A percentile compares a stretch with the other conserved stretches of the same genome.
phyloP scores from a whole-genome alignment of 805 yeast species.

The Kluyveromyces starmeri region DNA sequence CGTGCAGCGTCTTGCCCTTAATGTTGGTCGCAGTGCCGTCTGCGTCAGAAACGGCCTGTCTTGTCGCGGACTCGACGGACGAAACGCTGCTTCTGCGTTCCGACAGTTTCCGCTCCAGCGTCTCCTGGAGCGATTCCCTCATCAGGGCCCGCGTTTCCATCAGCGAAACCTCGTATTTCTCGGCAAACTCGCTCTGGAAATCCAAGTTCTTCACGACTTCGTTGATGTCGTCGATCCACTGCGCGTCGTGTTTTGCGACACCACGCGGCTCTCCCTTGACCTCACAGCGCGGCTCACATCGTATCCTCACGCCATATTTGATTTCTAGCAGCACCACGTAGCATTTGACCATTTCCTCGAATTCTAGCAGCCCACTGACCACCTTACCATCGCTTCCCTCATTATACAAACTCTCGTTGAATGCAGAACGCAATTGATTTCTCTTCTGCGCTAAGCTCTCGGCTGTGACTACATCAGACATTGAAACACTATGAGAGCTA shows the following conservation, averaged over 20 bases:
- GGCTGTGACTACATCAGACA: background rate
- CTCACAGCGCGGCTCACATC: background rate
- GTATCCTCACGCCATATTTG: conserved; percentile 1
- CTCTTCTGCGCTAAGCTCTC: background rate
- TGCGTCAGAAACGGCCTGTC: background rate
- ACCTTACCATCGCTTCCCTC: background rate
- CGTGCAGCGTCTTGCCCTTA: conserved; percentile 5
- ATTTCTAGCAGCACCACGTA: background rate
- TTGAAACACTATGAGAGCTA: too few species aligned
- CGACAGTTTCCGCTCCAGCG: background rate
- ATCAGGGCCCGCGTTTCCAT: background rate
- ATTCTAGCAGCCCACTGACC: background rate
- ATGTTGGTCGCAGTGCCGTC: conserved; percentile 1
- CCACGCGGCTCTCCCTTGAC: background rate
- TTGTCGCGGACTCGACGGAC: background rate
- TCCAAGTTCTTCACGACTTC: conserved; percentile 2
- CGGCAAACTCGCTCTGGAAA: background rate
- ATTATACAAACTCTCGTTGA: conserved; percentile 1
- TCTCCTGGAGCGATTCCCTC: background rate
- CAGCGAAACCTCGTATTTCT: conserved; percentile 1
- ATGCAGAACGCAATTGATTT: background rate
- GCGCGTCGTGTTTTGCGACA: background rate
- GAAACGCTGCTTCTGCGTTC: background rate
- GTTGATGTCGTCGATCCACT: conserved; percentile 1
- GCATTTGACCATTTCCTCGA: conserved; percentile 1